A percentile compares a stretch with the other conserved stretches of the same genome.
phyloP scores from a whole-genome alignment of 1,284 basidiomycete species.

The Naganishia liquefaciens region DNA sequence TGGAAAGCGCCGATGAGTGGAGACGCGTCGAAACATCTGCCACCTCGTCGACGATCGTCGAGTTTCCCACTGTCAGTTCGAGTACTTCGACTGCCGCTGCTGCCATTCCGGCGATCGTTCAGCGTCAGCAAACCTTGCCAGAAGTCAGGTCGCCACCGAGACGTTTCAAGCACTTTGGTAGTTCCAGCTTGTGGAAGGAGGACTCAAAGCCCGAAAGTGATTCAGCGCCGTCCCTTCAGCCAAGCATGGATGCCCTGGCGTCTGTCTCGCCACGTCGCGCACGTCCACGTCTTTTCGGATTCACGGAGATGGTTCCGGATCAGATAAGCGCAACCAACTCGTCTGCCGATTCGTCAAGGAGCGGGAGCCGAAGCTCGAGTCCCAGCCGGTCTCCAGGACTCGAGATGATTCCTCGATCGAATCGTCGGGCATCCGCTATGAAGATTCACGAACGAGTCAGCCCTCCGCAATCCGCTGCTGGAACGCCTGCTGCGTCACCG shows the following conservation, averaged over 20 bases:
- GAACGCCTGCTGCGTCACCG: slow-evolving; percentile 13
- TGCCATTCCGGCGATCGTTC: slow-evolving; percentile 9
- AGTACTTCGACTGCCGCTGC: background rate
- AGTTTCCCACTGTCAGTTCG: slow-evolving; percentile 14
- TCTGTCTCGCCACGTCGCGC: slow-evolving; percentile 23
- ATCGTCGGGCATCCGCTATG: slow-evolving; percentile 17
- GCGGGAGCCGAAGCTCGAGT: slow-evolving; percentile 36
- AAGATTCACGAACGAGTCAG: slow-evolving; percentile 9
- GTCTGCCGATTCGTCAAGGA: slow-evolving; percentile 37
- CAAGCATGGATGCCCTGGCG: background rate
- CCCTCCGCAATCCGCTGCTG: slow-evolving; percentile 14
- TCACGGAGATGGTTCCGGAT: slow-evolving; percentile 42
- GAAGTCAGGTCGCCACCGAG: slow-evolving; percentile 22
- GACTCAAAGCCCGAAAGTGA: background rate
- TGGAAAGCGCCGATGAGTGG: background rate
- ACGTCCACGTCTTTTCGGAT: slow-evolving; percentile 52
- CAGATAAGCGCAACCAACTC: slow-evolving; percentile 37
- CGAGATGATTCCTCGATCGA: slow-evolving; percentile 30
- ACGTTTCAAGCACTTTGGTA: slow-evolving; percentile 27
- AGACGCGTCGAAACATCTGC: background rate
- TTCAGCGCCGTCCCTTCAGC: background rate
- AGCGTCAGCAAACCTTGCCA: slow-evolving; percentile 15
- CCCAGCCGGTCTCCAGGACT: slow-evolving; percentile 13
- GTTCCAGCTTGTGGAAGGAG: slow-evolving; percentile 24
- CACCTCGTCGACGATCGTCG: background rate